Evolutionary conservation across 768 basidiomycete species (phyloP), one percentile per base, ranked within the genome.

Genomic region (Thelephora ganbajun): DNA sequence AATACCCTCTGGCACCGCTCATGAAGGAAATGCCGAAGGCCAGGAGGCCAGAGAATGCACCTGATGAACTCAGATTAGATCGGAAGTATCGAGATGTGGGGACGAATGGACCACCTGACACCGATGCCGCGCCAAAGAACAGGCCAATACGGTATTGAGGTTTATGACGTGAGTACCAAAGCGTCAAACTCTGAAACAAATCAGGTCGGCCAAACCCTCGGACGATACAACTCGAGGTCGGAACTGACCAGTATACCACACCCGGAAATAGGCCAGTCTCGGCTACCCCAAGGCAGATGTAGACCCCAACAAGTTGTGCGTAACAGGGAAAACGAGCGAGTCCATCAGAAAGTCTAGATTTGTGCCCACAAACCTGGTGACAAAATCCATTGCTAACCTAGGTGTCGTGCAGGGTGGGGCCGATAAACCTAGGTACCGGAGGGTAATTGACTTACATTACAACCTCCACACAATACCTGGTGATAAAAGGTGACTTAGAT

Each of bases 351-450:
- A 14, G 12, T 14, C 39, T n/a, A 41, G 16, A 14, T 41, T 22
- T 14, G 7, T 18, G 33, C 11, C 6, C 4, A 47, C 61, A 43
- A 48, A 80, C 79, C 63, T 81, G 60, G 76, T 79, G 26, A 83
- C 82, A 20, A 83, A 62, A 20, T 80, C 79, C 78, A 79, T 83
- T 35, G 73, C 51, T 7, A 71, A 74, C 72, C 79, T 80, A 46
- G 12, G 42, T 45, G n/a, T 12, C 26, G 14, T 44, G 35, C 33
- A 20, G 12, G 18, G 19, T 16, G 16, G n/a, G 18, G 18, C 9
- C 26, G 9, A 30, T 4, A 9, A 30, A 30, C 6, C 18, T 23
- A 36, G 26, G 19, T 35, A 35, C 22, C 5, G 6, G 5, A 1
- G 33, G 14, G 12, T 26, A 46, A 23, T 2, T 43, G 11, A 58